These are phyloP conservation scores for Psilocybe cubensis DNA, from an alignment of 768 basidiomycete genomes.

Conservation along the genomic window DNA sequence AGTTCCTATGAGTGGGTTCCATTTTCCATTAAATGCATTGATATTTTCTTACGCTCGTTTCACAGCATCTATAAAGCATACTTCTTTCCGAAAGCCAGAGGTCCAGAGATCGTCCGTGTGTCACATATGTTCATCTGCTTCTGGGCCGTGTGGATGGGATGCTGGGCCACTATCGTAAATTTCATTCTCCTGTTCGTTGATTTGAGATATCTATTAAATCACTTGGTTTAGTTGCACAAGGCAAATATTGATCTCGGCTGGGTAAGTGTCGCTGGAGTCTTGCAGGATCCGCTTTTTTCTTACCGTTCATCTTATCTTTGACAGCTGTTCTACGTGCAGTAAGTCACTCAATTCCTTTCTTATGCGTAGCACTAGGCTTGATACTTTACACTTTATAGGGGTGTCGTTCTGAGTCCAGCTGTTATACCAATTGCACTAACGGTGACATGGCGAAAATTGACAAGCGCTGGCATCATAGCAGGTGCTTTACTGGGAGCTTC, in stretches of 20 bases:
- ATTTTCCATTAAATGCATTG: not conserved
- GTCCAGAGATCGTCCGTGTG: conserved; percentile 40
- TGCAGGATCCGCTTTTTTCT: not conserved
- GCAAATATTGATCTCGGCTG: conserved; percentile 50
- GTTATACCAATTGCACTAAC: conserved; percentile 54
- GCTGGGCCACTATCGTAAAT: conserved; percentile 41
- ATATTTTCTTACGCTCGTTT: not conserved
- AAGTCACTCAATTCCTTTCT: conserved; percentile 10
- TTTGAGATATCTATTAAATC: not conserved
- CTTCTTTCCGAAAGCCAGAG: conserved; percentile 37
- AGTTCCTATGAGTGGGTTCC: conserved; percentile 50
- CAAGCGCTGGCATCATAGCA: conserved; percentile 38
- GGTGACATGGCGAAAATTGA: conserved; percentile 50
- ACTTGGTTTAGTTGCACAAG: conserved; percentile 39
- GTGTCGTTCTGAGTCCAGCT: conserved; percentile 51
- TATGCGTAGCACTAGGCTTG: not conserved
- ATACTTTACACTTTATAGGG: conserved; percentile 28
- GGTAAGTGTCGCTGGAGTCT: conserved; percentile 30
- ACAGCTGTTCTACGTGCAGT: conserved; percentile 51
- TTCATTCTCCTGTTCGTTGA: not conserved
- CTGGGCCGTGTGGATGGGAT: conserved; percentile 48
- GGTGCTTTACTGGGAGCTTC: conserved; percentile 45
- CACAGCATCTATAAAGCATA: conserved; percentile 43
- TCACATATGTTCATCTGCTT: conserved; percentile 45
- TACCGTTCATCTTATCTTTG: not conserved